Evolutionary conservation across 75 land plant genomes (phyloP).

Genomic region (Isoetes taiwanensis): DNA sequence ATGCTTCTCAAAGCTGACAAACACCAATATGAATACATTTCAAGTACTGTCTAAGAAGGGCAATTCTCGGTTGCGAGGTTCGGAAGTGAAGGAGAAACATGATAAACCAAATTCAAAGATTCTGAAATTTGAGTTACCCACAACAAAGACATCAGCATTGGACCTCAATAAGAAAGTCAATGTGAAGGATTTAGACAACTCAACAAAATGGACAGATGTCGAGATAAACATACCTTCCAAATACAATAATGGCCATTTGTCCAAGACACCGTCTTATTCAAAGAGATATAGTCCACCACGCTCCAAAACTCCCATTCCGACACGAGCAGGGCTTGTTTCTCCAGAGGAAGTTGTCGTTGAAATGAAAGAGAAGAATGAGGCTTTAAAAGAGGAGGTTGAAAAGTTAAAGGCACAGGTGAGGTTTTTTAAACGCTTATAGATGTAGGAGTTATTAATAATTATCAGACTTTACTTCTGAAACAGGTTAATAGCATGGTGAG

Average conservation of each 20-base stretch:
- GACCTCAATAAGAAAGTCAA: too few relatives aligned
- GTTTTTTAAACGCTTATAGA: too few relatives aligned
- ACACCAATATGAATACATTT: not conserved
- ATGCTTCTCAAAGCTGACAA: not conserved
- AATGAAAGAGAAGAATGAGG: not conserved
- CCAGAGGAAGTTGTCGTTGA: not conserved
- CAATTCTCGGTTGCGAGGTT: not conserved
- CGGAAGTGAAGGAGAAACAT: not conserved
- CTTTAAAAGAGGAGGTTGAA: not conserved
- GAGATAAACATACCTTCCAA: not conserved
- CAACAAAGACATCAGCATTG: not conserved
- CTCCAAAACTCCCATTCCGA: not conserved
- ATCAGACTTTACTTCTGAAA: too few relatives aligned
- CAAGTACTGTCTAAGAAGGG: not conserved
- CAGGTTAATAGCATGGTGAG: conserved; percentile 53
- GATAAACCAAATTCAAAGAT: too few relatives aligned
- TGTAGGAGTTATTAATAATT: too few relatives aligned
- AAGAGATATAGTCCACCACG: conserved; percentile 3
- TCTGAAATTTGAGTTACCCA: not conserved
- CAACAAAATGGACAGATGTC: too few relatives aligned
- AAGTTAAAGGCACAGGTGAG: not conserved
- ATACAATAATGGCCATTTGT: not conserved
- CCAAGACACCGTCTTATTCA: too few relatives aligned
- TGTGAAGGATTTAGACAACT: not conserved
- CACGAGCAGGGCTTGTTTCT: too few relatives aligned